Evolutionary conservation across 352 stramenopile species (phyloP), one percentile per base, ranked within the genome.

Genomic region (Phytopythium cucurbitacearum): DNA sequence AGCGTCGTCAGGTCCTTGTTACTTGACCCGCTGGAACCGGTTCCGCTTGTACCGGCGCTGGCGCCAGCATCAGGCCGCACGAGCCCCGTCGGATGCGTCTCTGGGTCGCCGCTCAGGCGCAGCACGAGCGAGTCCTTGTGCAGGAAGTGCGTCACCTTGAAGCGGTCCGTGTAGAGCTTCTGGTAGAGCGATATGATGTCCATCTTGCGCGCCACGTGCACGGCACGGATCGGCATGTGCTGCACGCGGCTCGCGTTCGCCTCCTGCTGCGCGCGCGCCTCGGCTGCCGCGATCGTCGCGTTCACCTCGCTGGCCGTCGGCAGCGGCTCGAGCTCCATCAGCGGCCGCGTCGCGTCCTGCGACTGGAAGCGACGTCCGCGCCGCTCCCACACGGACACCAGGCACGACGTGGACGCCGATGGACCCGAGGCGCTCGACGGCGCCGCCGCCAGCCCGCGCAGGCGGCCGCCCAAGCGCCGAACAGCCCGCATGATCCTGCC

Each of bases 201-300:
- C 74, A 94, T 91, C 67, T 92, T 91, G 38, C 82, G 80, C 28
- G 83, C 83, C 42, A 93, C 63, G 58, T 94, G 83, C 46, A 94
- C 79, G 12, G 85, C 83, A 46, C 82, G 77, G 40, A 94, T 91
- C 10, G 76, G 78, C 83, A 91, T 91, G 65, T 90, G 80, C 49
- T 87, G 75, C 44, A 91, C 64, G 48, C 57, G 63, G 62, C 83
- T 86, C 15, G 59, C 63, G 46, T 77, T 59, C 44, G 68, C 52
- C 32, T 71, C 61, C 28, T 69, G 65, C 16, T 77, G 69, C 11
- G 73, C 80, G n/a, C 61, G 49, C 5, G 64, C 71, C 55, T 91
- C 80, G 8, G 77, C 80, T 9, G 62, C 77, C 11, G 71, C 75
- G 56, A 91, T 91, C 3, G 77, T 89, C 15, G 75, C 77, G 15